These are phyloP conservation scores for Botrytis cinerea DNA, from an alignment of 2,329 filamentous ascomycete genomes.

Conservation along the genomic window DNA sequence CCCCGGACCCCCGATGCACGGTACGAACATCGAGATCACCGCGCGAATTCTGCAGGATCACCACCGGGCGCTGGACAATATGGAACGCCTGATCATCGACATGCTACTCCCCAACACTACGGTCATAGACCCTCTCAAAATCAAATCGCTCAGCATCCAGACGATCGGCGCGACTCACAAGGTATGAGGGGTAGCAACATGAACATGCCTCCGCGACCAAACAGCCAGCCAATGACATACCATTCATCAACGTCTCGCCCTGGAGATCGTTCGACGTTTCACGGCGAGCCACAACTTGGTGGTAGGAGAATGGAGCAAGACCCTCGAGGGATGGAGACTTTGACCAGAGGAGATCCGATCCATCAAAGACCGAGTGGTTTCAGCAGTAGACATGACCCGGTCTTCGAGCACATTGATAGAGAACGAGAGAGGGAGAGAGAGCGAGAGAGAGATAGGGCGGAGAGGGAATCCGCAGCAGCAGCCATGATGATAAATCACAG, in stretches of 20 bases:
- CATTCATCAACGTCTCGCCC: constrained; percentile 47
- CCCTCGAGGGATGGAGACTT: constrained; percentile 31
- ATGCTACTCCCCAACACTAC: constrained; percentile 60
- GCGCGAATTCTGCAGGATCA: constrained; percentile 42
- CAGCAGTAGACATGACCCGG: constrained; percentile 40
- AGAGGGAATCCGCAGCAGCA: constrained; percentile 29
- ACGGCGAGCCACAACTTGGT: constrained; percentile 32
- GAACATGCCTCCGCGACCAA: constrained; percentile 39
- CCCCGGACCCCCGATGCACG: constrained; percentile 73
- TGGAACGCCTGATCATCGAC: constrained; percentile 58
- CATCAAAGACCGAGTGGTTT: constrained; percentile 35
- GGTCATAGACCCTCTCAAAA: constrained; percentile 46
- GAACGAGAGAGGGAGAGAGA: constrained; percentile 41
- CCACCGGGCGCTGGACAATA: constrained; percentile 47
- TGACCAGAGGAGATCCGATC: constrained; percentile 45
- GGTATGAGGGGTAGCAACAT: constrained; percentile 37
- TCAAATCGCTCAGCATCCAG: constrained; percentile 42
- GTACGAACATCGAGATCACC: constrained; percentile 50
- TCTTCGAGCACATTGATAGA: constrained; percentile 57
- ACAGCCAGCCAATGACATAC: constrained; percentile 40
- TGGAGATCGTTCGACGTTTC: constrained; percentile 43
- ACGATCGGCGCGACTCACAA: constrained; percentile 48
- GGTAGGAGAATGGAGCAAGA: constrained; percentile 31
- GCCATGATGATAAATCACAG: constrained; percentile 8
- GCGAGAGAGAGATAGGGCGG: constrained; percentile 39